A percentile compares a stretch with the other conserved stretches of the same genome.
Conservation (phyloP, 2,329 filamentous ascomycete genomes). For the Fusarium liriodendri region DNA sequence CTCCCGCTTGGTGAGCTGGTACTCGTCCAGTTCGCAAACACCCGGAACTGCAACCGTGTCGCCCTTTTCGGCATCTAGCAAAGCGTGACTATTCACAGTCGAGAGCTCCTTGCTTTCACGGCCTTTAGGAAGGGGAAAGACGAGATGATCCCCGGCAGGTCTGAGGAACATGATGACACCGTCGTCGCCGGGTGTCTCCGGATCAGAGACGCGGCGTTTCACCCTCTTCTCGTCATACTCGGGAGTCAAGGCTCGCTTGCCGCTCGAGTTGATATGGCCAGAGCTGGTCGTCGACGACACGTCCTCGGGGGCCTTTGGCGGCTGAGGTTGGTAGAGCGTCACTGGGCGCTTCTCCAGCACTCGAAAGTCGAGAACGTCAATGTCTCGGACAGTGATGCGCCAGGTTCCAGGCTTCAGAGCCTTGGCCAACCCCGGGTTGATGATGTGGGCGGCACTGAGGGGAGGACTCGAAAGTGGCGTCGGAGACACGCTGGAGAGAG, state of each 20-base stretch:
- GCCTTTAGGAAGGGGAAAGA: constrained; percentile 63
- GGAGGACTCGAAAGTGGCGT: constrained; percentile 51
- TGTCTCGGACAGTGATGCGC: constrained; percentile 63
- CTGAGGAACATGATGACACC: constrained; percentile 67
- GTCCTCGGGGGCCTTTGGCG: constrained; percentile 43
- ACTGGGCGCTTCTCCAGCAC: constrained; percentile 67
- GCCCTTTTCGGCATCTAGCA: constrained; percentile 62
- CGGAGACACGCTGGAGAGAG: constrained; percentile 59
- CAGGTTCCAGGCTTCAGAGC: constrained; percentile 66
- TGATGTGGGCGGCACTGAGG: constrained; percentile 56
- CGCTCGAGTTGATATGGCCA: constrained; percentile 56
- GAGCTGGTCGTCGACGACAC: constrained; percentile 46
- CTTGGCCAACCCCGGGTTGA: constrained; percentile 58
- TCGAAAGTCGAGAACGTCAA: constrained; percentile 67
- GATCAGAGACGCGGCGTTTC: constrained; percentile 54
- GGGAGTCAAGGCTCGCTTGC: constrained; percentile 62
- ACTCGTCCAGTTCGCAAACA: constrained; percentile 63
- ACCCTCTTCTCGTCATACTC: constrained; percentile 59
- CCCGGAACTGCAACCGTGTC: constrained; percentile 62
- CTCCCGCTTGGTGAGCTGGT: constrained; percentile 65
- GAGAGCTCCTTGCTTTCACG: constrained; percentile 61
- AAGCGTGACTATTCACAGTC: constrained; percentile 58
- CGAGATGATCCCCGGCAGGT: constrained; percentile 60
- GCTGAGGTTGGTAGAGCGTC: constrained; percentile 50
- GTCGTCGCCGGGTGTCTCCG: constrained; percentile 50